These are phyloP conservation scores for Linderina pennispora DNA, from an alignment of 192 early-diverging fungal species.

Conservation along the genomic window DNA sequence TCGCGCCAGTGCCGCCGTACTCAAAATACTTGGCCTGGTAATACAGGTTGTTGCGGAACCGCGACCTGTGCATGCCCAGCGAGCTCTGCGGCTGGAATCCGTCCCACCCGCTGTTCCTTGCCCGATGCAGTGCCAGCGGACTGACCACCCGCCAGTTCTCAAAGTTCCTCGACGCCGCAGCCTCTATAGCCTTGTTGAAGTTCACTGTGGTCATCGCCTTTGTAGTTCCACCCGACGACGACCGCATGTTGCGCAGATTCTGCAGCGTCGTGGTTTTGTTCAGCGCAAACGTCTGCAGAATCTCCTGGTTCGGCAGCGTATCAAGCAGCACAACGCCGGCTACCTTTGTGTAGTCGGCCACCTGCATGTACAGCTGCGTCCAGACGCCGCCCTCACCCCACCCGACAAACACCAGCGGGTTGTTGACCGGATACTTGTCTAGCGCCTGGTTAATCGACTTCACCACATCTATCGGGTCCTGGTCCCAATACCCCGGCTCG, in stretches of 20 bases:
- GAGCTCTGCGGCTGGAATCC: slow-evolving; percentile 32
- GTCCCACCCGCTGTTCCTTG: slow-evolving; percentile 32
- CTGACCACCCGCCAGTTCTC: slow-evolving; percentile 40
- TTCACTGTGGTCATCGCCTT: slow-evolving; percentile 8
- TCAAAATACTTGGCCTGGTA: slow-evolving; percentile 51
- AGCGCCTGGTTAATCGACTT: slow-evolving; percentile 45
- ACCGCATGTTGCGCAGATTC: slow-evolving; percentile 38
- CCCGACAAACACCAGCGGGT: slow-evolving; percentile 41
- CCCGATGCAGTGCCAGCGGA: slow-evolving; percentile 41
- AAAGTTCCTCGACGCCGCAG: slow-evolving; percentile 14
- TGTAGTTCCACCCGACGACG: slow-evolving; percentile 2
- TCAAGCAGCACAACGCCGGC: slow-evolving; percentile 44
- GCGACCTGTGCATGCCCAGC: slow-evolving; percentile 36
- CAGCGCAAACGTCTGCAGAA: slow-evolving; percentile 43
- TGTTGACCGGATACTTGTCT: slow-evolving; percentile 33
- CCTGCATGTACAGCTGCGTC: slow-evolving; percentile 48
- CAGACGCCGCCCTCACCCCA: slow-evolving; percentile 53
- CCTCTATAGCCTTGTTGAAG: slow-evolving; percentile 24
- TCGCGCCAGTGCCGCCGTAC: slow-evolving; percentile 43
- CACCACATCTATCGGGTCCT: slow-evolving; percentile 44
- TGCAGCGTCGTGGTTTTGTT: slow-evolving; percentile 45
- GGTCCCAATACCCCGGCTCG: slow-evolving; percentile 46
- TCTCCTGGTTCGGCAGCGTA: slow-evolving; percentile 44
- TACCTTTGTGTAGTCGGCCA: slow-evolving; percentile 33
- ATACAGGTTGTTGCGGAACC: slow-evolving; percentile 45